Conservation (phyloP, 1,139 yeast genomes). For the Yamadazyma buinensis region DNA sequence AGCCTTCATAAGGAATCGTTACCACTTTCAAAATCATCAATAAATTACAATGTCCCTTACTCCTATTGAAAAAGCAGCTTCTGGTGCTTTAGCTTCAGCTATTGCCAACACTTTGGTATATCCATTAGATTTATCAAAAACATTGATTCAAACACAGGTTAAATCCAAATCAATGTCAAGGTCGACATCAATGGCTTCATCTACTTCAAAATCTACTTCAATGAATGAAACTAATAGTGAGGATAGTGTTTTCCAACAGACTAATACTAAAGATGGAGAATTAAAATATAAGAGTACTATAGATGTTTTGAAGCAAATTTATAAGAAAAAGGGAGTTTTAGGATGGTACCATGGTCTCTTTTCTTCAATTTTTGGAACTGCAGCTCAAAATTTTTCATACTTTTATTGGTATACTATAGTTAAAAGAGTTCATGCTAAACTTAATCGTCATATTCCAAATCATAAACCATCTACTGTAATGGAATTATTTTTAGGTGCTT, state of each 20-base stretch:
- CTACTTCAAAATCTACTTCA: slow-evolving; percentile 4
- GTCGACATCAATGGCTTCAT: slow-evolving; percentile 2
- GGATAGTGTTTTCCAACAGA: slow-evolving; percentile 25
- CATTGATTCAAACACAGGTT: slow-evolving; percentile 69
- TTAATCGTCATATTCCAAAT: slow-evolving; percentile 37
- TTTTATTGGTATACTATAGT: slow-evolving; percentile 85
- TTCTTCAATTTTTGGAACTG: slow-evolving; percentile 68
- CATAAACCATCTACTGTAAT: slow-evolving; percentile 54
- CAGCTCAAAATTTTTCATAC: slow-evolving; percentile 78
- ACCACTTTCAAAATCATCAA: too few species aligned
- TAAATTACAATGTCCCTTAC: slow-evolving; percentile 49
- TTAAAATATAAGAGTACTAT: slow-evolving; percentile 53
- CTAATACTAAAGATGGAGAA: slow-evolving; percentile 17
- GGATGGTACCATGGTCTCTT: slow-evolving; percentile 77
- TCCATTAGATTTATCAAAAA: slow-evolving; percentile 71
- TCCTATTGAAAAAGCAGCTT: slow-evolving; percentile 70
- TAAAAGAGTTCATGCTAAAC: slow-evolving; percentile 51
- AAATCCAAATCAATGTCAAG: slow-evolving; percentile 18
- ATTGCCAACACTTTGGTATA: slow-evolving; percentile 77
- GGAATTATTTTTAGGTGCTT: slow-evolving; percentile 76
- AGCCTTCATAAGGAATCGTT: too few species aligned
- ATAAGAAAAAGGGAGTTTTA: slow-evolving; percentile 54
- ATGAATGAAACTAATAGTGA: slow-evolving; percentile 14
- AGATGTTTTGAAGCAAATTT: slow-evolving; percentile 62
- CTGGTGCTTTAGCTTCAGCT: slow-evolving; percentile 83